Percentiles rank a stretch among this genome's conserved stretches.
These are phyloP conservation scores for Lactarius indigo DNA, from an alignment of 768 basidiomycete species.

Conservation along the genomic window DNA sequence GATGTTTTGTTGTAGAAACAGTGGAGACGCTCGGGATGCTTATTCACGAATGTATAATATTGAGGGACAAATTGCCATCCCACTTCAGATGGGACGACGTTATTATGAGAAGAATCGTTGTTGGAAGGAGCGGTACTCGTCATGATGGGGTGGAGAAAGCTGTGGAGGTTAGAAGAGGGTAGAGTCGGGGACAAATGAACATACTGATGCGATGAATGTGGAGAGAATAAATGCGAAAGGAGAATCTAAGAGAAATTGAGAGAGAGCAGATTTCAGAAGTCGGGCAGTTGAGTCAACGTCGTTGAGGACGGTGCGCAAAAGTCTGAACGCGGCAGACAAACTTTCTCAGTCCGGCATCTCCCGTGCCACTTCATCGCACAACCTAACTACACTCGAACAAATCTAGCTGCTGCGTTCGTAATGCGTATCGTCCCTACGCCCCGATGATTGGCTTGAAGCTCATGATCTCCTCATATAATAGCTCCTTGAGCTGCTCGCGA, in stretches of 20 bases:
- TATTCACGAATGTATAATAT: slow-evolving; percentile 99
- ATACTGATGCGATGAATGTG: slow-evolving; percentile 17
- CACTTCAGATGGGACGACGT: slow-evolving; percentile 87
- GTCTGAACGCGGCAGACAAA: slow-evolving; percentile 16
- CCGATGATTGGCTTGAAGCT: slow-evolving; percentile 71
- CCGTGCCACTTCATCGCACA: slow-evolving; percentile 8
- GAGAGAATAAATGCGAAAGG: slow-evolving; percentile 21
- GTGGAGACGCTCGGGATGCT: slow-evolving; percentile 93
- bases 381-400: neutral
- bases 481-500: slow-evolving; percentile 91
- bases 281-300: slow-evolving; percentile 16
- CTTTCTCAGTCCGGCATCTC: slow-evolving; percentile 23
- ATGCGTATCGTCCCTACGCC: slow-evolving; percentile 28
- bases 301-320: slow-evolving; percentile 18
- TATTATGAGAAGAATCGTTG: slow-evolving; percentile 43
- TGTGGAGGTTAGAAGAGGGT: slow-evolving; percentile 10
- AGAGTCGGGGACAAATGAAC: neutral
- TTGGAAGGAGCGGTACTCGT: slow-evolving; percentile 41
- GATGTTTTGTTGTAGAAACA: slow-evolving; percentile 99
- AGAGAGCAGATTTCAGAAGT: slow-evolving; percentile 8
- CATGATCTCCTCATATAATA: slow-evolving; percentile 94
- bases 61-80: slow-evolving; percentile 99
- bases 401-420: neutral
- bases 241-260: slow-evolving; percentile 24
- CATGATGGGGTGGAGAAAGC: slow-evolving; percentile 30